Evolutionary conservation across 441 rosid species (phyloP).

Genomic region (Brassica hybrid): DNA sequence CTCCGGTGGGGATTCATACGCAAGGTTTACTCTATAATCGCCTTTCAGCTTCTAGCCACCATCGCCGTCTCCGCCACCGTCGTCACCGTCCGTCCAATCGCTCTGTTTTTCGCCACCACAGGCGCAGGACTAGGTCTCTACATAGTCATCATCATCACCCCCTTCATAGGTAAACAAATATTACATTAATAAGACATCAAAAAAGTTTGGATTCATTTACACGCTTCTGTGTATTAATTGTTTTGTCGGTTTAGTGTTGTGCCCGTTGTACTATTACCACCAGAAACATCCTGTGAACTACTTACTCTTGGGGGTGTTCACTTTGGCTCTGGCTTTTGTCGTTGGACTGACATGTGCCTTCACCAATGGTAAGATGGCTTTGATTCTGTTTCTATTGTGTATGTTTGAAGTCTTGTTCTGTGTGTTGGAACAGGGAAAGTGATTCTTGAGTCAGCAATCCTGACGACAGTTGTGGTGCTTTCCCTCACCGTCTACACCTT

Average conservation of each 20-base stretch:
- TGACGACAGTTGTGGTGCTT: conserved; percentile 70
- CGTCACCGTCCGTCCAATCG: conserved; percentile 65
- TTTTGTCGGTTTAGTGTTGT: conserved; percentile 50
- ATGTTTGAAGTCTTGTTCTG: background rate
- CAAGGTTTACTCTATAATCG: conserved; percentile 70
- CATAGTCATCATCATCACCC: conserved; percentile 68
- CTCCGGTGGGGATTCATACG: conserved; percentile 86
- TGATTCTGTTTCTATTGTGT: background rate
- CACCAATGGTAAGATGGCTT: conserved; percentile 57
- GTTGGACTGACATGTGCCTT: conserved; percentile 85
- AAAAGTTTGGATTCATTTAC: background rate
- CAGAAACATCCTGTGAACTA: conserved; percentile 91
- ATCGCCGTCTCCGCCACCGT: conserved; percentile 76
- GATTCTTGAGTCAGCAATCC: conserved; percentile 71
- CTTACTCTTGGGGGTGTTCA: conserved; percentile 71
- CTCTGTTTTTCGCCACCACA: conserved; percentile 63
- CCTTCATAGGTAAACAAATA: conserved; percentile 57
- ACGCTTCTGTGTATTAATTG: background rate
- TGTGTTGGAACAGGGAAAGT: conserved; percentile 62
- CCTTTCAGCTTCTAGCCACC: conserved; percentile 70
- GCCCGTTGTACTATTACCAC: conserved; percentile 76
- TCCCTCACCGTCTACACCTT: conserved; percentile 80
- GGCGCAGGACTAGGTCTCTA: conserved; percentile 67
- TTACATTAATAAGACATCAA: background rate
- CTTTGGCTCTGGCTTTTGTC: conserved; percentile 63